Conservation (phyloP, 768 basidiomycete genomes). For the Kwoniella pini region DNA sequence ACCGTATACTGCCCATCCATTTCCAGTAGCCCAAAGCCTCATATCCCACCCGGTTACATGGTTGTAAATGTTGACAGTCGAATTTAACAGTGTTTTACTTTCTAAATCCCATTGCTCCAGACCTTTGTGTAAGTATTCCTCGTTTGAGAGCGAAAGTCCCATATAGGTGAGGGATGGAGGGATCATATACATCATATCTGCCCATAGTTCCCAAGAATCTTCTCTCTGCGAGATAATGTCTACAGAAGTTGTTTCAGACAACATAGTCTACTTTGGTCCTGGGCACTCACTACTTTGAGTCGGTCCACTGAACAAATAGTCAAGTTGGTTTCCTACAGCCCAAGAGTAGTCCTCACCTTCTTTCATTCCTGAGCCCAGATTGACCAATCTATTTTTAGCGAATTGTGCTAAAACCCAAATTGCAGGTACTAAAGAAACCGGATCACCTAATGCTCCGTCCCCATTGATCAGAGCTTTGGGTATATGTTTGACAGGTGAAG, state of each 20-base stretch:
- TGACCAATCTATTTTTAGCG: slow-evolving; percentile 1
- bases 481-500: slow-evolving; percentile 2
- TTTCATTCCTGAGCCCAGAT: background rate
- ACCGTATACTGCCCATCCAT: slow-evolving; percentile 25
- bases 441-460: slow-evolving; percentile 25
- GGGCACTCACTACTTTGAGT: background rate
- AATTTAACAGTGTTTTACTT: slow-evolving; percentile 10
- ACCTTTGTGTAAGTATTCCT: background rate
- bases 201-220: slow-evolving; percentile 18
- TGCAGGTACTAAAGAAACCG: slow-evolving; percentile 8
- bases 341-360: slow-evolving; percentile 24
- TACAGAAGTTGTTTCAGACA: too few relatives aligned
- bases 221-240: slow-evolving; percentile 27
- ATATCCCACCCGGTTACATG: slow-evolving; percentile 17
- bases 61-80: slow-evolving; percentile 7
- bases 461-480: slow-evolving; percentile 18
- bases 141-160: background rate
- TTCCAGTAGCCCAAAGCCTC: slow-evolving; percentile 26
- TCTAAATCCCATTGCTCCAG: slow-evolving; percentile 16
- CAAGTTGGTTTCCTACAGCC: slow-evolving; percentile 26
- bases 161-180: slow-evolving; percentile 22
- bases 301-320: slow-evolving; percentile 3
- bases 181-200: slow-evolving; percentile 30
- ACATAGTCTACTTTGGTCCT: too few relatives aligned
- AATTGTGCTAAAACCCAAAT: slow-evolving; percentile 17